Percentiles rank a stretch among this genome's conserved stretches.
These are phyloP conservation scores for Candida bentonensis DNA, from an alignment of 805 yeast species.

Conservation along the genomic window DNA sequence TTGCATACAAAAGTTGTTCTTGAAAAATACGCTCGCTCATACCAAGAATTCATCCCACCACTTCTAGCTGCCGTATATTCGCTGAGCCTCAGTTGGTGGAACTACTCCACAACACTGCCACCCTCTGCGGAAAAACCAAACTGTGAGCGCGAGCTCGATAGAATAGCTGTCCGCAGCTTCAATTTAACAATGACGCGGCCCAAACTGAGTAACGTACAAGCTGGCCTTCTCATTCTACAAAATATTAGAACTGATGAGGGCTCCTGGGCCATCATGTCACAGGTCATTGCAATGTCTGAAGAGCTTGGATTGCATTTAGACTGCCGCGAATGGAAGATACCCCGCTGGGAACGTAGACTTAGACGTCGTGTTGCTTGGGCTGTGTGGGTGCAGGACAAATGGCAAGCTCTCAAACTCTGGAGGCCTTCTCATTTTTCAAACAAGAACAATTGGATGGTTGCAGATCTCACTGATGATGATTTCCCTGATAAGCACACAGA, in stretches of 20 bases:
- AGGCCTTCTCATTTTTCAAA: conserved; percentile 70
- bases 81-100: conserved; percentile 91
- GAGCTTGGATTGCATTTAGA: conserved; percentile 86
- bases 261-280: conserved; percentile 77
- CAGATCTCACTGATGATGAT: conserved; percentile 24
- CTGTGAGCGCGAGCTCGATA: conserved; percentile 42
- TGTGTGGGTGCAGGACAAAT: conserved; percentile 79
- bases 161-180: conserved; percentile 51
- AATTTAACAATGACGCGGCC: conserved; percentile 71
- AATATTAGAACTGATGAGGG: conserved; percentile 41
- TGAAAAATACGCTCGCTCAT: conserved; percentile 83
- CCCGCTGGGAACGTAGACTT: conserved; percentile 88
- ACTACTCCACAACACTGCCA: conserved; percentile 62
- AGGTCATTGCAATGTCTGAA: conserved; percentile 76
- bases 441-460: conserved; percentile 60
- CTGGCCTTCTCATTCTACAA: conserved; percentile 28
- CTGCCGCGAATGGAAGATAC: conserved; percentile 81
- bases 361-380: conserved; percentile 93
- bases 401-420: conserved; percentile 57
- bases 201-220: conserved; percentile 58
- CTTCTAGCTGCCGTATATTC: conserved; percentile 81
- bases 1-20: conserved; percentile 81
- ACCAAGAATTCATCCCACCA: conserved; percentile 85
- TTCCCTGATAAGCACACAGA: background rate
- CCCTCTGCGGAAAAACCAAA: conserved; percentile 63